phyloP scores from a whole-genome alignment of 768 basidiomycete species.

The Termitomyces sp. region DNA sequence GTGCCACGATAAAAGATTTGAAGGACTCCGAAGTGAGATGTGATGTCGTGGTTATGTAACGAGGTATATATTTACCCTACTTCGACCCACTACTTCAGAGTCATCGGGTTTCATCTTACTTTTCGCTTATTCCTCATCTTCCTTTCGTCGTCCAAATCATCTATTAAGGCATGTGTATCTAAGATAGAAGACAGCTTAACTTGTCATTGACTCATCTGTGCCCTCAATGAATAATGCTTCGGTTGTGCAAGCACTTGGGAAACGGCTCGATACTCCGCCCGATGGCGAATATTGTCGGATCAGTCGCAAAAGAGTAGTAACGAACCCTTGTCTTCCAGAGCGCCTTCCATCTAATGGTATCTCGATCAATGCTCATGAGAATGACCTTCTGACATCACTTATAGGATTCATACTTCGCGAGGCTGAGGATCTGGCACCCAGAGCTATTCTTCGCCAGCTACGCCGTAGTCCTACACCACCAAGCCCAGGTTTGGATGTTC shows the following conservation, averaged over 20 bases:
- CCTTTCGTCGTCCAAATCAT: neutral
- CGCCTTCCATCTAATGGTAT: slow-evolving; percentile 64
- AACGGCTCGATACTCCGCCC: slow-evolving; percentile 16
- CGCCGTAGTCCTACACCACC: slow-evolving; percentile 38
- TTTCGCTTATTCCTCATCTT: neutral
- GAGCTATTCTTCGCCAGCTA: slow-evolving; percentile 50
- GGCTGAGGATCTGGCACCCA: slow-evolving; percentile 53
- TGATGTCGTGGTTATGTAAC: no score
- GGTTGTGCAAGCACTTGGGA: slow-evolving; percentile 27
- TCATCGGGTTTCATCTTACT: neutral
- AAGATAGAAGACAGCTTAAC: slow-evolving; percentile 2
- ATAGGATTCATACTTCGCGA: slow-evolving; percentile 70
- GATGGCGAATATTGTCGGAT: slow-evolving; percentile 7
- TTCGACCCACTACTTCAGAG: no score
- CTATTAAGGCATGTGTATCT: slow-evolving; percentile 9
- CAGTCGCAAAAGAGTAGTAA: slow-evolving; percentile 35
- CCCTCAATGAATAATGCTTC: slow-evolving; percentile 41
- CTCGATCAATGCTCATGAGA: slow-evolving; percentile 9
- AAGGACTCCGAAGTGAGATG: no score
- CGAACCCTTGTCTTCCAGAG: slow-evolving; percentile 57
- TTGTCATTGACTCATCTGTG: neutral
- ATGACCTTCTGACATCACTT: slow-evolving; percentile 15
- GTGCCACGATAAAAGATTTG: neutral
- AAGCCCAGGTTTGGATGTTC: slow-evolving; percentile 13
- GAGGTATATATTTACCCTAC: no score